These are phyloP conservation scores for Phytopythium sindhum DNA, from an alignment of 352 stramenopile species.

Conservation along the genomic window DNA sequence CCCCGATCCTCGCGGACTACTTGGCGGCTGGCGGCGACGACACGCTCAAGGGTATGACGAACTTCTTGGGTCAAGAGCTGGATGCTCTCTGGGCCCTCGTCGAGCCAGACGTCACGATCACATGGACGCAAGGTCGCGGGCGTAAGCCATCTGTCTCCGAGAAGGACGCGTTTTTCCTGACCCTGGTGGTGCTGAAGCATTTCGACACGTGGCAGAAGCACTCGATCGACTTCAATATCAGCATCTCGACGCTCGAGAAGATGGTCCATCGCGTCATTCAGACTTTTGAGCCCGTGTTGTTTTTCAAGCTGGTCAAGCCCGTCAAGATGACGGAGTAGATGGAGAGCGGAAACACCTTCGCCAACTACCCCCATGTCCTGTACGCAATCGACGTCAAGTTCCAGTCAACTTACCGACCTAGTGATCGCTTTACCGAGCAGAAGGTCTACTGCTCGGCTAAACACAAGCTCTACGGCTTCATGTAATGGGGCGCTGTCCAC, in stretches of 20 bases:
- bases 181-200: neutral
- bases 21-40: conserved; percentile 7
- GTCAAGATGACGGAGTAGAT: neutral
- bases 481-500: no score
- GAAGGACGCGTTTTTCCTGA: neutral
- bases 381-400: neutral
- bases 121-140: neutral
- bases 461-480: conserved; percentile 21
- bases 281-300: neutral
- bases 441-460: conserved; percentile 7
- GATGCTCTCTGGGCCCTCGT: neutral
- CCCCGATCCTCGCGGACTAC: conserved; percentile 10
- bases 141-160: neutral
- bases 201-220: neutral
- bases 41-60: conserved; percentile 10
- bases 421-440: neutral
- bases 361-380: neutral
- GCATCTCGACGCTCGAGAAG: neutral
- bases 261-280: neutral
- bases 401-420: neutral
- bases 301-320: neutral
- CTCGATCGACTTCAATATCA: neutral
- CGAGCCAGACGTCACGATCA: neutral
- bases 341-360: neutral
- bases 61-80: conserved; percentile 2